Evolutionary conservation across 805 yeast genomes (phyloP).

Genomic region (Barnettozyma sp.): DNA sequence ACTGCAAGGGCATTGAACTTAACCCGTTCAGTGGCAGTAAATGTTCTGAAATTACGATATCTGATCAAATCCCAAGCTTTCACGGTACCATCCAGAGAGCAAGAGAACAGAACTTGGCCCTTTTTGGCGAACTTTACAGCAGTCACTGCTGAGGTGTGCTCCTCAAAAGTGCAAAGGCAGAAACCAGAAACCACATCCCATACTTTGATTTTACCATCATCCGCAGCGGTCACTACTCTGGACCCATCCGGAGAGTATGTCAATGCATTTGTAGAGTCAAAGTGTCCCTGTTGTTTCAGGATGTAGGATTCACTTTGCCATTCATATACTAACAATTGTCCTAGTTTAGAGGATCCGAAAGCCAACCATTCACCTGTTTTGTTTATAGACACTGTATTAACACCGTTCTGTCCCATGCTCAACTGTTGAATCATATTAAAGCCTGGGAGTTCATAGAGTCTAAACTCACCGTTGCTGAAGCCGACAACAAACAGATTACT

Average conservation of each 20-base stretch:
- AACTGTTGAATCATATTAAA: slow-evolving; percentile 78
- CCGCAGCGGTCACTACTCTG: slow-evolving; percentile 85
- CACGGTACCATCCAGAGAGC: slow-evolving; percentile 93
- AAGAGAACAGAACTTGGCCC: slow-evolving; percentile 86
- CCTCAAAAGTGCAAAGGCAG: slow-evolving; percentile 85
- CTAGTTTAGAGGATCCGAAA: slow-evolving; percentile 82
- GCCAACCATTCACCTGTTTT: slow-evolving; percentile 94
- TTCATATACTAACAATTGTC: slow-evolving; percentile 94
- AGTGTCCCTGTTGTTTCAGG: slow-evolving; percentile 94
- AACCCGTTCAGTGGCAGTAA: slow-evolving; percentile 82
- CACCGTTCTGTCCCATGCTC: slow-evolving; percentile 86
- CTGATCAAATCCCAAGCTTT: slow-evolving; percentile 95
- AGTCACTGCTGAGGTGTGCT: slow-evolving; percentile 85
- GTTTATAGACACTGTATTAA: slow-evolving; percentile 76
- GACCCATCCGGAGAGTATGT: slow-evolving; percentile 95
- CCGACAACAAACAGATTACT: slow-evolving; percentile 80
- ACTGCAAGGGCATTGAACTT: slow-evolving; percentile 88
- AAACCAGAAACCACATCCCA: slow-evolving; percentile 95
- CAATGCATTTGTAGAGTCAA: slow-evolving; percentile 78
- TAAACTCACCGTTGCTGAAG: slow-evolving; percentile 82
- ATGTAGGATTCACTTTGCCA: slow-evolving; percentile 98
- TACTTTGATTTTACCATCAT: slow-evolving; percentile 92
- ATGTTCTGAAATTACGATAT: slow-evolving; percentile 89
- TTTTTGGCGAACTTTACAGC: slow-evolving; percentile 79
- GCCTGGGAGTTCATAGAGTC: slow-evolving; percentile 80